Base-by-base conservation (phyloP, 78 protist species). In the Andalucia godoyi region DNA sequence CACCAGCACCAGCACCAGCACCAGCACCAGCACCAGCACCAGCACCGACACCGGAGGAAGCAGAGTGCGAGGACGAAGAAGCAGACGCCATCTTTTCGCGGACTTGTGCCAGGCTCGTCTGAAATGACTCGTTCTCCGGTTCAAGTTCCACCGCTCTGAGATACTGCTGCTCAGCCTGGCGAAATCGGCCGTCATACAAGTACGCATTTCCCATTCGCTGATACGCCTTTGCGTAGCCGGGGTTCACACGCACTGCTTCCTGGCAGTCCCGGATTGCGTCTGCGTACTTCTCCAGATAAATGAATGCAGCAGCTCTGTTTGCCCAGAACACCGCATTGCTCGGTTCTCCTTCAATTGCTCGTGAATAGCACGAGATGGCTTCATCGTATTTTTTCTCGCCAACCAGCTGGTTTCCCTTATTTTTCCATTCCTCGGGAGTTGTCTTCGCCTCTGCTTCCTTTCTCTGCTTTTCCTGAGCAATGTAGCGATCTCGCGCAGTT, bases 261-360 rank as follows among this genome's bases (percentile, higher is more conserved):
- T 2, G 58, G 6, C 57, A 7, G 57, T 47, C 70, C 36, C 8
- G 2, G 13, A 58, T 4, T 21, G 63, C 65, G 47, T 4, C 7
- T 25, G 23, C 64, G 64, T 49, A 76, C 21, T 76, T 59, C 39
- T 57, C 32, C 39, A 66, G 33, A 6, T 38, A 6, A 33, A 70
- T 52, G 52, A 30, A 32, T 27, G 55, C 21, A 13, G 74, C 66
- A n/a, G 81, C 71, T 2, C 68, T 61, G 66, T 76, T 76, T 33
- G 45, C 6, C 46, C 38, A 61, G 38, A 52, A 4, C 9, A 67
- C 34, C 23, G 7, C 46, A 9, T 5, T 3, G 32, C 8, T 8
- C 5, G 77, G 75, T 29, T 64, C 45, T 15, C 54, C 34, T 6
- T 2, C 72, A 13, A 67, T 52, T 25, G 81, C 72, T 42, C 68